Percentiles rank a stretch among this genome's conserved stretches.
Conservation (phyloP, 78 protist species). For the Dictyostelium citrinum region DNA sequence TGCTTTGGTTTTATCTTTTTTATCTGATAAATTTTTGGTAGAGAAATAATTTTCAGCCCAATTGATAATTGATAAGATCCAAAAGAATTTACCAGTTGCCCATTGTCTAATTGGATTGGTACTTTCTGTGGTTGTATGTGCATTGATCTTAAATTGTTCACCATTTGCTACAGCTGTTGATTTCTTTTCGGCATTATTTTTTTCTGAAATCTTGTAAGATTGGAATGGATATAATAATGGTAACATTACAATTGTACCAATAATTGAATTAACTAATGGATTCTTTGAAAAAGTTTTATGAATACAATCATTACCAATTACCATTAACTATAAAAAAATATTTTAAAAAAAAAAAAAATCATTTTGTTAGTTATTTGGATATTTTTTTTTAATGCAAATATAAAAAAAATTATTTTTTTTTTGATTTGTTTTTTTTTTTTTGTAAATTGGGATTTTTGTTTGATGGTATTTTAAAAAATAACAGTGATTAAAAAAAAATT, state of each 20-base stretch:
- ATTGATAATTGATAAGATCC: slow-evolving; percentile 26
- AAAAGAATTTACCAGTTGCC: slow-evolving; percentile 34
- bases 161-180: neutral
- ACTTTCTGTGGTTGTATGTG: neutral
- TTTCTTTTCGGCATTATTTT: neutral
- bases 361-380: neutral
- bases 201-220: slow-evolving; percentile 9
- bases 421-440: neutral
- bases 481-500: too few relatives aligned
- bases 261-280: slow-evolving; percentile 27
- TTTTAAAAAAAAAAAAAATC: neutral
- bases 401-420: neutral
- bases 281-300: slow-evolving; percentile 43
- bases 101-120: neutral
- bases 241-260: slow-evolving; percentile 75
- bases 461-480: neutral
- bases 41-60: slow-evolving; percentile 19
- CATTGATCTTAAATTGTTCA: neutral
- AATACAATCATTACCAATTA: slow-evolving; percentile 68
- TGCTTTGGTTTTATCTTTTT: slow-evolving; percentile 49
- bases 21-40: neutral
- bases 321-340: slow-evolving; percentile 27
- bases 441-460: neutral
- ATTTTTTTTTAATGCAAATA: neutral
- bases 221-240: slow-evolving; percentile 73